Percentiles rank a stretch among this genome's conserved stretches.
phyloP scores from a whole-genome alignment of 768 basidiomycete genomes.

The Candolleomyces eurysporus region DNA sequence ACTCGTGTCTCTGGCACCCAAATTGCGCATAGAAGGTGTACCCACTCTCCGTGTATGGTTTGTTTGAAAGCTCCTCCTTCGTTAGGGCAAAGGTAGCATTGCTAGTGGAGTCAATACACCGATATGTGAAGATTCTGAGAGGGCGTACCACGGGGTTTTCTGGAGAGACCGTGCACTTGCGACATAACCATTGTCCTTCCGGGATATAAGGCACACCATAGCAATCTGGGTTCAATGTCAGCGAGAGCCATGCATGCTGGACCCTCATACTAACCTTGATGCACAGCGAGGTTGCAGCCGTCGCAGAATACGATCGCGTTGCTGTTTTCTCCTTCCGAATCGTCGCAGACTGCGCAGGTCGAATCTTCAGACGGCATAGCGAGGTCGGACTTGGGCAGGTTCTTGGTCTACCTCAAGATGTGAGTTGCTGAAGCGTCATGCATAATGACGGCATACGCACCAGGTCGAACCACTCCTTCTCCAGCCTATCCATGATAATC shows the following conservation, averaged over 20 bases:
- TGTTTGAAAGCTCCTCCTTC: constrained; percentile 99
- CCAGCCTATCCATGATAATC: constrained; percentile 94
- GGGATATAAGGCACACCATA: constrained; percentile 99
- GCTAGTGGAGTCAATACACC: constrained; percentile 42
- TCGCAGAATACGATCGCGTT: constrained; percentile 99
- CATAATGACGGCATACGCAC: constrained; percentile 39
- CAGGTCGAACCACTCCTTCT: constrained; percentile 99
- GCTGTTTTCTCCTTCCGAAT: constrained; percentile 97
- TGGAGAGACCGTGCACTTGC: constrained; percentile 97
- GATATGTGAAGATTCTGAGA: constrained; percentile 5
- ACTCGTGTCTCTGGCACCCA: constrained; percentile 96
- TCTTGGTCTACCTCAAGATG: constrained; percentile 69
- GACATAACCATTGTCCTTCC: constrained; percentile 98
- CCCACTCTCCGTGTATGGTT: constrained; percentile 89
- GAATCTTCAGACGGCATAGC: constrained; percentile 93
- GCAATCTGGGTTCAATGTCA: constrained; percentile 60
- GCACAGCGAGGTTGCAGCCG: constrained; percentile 98
- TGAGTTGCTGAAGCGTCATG: not conserved
- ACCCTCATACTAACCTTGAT: constrained; percentile 69
- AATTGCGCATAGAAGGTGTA: constrained; percentile 93
- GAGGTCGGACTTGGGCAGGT: constrained; percentile 84
- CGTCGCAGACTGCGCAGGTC: constrained; percentile 95
- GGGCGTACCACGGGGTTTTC: constrained; percentile 86
- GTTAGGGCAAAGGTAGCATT: constrained; percentile 93
- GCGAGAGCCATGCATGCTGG: not conserved